Evolutionary conservation across 1,284 basidiomycete genomes (phyloP), one percentile per base, ranked within the genome.

Genomic region (Cryptococcus maquisensis): DNA sequence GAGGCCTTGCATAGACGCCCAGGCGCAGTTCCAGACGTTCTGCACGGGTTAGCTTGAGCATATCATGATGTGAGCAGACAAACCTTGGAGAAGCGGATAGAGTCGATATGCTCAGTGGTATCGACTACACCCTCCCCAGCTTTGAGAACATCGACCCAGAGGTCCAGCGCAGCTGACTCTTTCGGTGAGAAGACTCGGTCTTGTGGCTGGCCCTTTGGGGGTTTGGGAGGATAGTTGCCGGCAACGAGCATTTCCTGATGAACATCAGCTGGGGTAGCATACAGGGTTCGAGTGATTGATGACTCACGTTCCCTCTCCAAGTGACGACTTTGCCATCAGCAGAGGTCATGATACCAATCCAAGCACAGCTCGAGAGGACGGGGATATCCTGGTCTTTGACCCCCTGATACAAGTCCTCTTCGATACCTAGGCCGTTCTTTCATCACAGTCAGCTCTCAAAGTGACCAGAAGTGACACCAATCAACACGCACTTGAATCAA

Each of bases 391-490:
- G 57, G 9, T 71, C 63, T 55, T 81, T 79, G 10, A 85, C 67
- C 0, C 81, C 78, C 4, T 80, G 63, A 63, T 86, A 84, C 28
- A 88, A 74, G 55, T 87, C 86, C 26, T 75, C 76, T 66, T 90
- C 88, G 21, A 88, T 83, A 28, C 83, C 84, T 4, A 91, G 76
- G 2, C 88, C 88, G 68, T 91, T 90, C 68, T 74, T 47, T 32
- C 10, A n/a, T 28, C n/a, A 23, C 28, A 21, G 28, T 50, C 36
- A 55, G 48, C 39, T 16, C n/a, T 7, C 4, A 18, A 3, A 21
- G n/a, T 37, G 15, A 37, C 24, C 7, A n/a, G 12, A 2, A 10
- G 20, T 3, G 6, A 37, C 4, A 36, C 8, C 32, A 38, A 18
- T 32, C 9, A 21, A 26, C 8, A 47, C 67, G 37, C 40, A 70